Evolutionary conservation across 768 basidiomycete genomes (phyloP), one percentile per base, ranked within the genome.

Genomic region (Galerina sulciceps): DNA sequence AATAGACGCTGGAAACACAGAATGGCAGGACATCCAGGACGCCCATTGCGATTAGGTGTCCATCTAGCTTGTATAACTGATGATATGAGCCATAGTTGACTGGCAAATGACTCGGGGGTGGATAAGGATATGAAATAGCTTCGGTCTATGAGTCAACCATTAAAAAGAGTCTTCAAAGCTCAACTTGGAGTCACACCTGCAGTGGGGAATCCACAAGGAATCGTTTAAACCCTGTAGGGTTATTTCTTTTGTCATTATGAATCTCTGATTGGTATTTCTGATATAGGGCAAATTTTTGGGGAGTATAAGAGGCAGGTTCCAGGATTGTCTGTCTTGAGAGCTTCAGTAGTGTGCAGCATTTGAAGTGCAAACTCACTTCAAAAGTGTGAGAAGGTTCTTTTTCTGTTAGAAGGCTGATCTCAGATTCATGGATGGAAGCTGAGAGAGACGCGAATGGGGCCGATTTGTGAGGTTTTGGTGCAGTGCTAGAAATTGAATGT

Each of bases 21-120:
- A 73, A 72, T 0, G 95, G 96, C 23, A 99, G 79, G 54, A 99
- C 88, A 71, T 99, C 97, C 54, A 99, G 77, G 26, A 99, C 92
- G 5, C 86, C 88, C 68, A 99, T 79, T 0, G 93, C 97, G 50
- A 97, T 82, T 10, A 98, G 79, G 68, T 87, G 71, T 3, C 87
- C 91, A 65, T 98, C 90, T 22, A 98, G 71, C 59, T 85, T 82
- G 69, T 96, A 97, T 43, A 94, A 75, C 65, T 94, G 94, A 67
- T 99, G 96, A 71, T 94, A 93, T 20, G 93, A 90, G n/a, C 96
- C 96, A 72, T 94, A 98, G 14, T 83, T 74, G n/a, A 59, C 67
- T 0, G 95, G 94, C 10, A 96, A 79, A 65, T 89, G 81, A 2
- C 59, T 56, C 15, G 87, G 84, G 0, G 80, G 81, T 0, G 70